These are phyloP conservation scores for Cladosporium sp. DNA, from an alignment of 2,329 filamentous ascomycete genomes.

Conservation along the genomic window DNA sequence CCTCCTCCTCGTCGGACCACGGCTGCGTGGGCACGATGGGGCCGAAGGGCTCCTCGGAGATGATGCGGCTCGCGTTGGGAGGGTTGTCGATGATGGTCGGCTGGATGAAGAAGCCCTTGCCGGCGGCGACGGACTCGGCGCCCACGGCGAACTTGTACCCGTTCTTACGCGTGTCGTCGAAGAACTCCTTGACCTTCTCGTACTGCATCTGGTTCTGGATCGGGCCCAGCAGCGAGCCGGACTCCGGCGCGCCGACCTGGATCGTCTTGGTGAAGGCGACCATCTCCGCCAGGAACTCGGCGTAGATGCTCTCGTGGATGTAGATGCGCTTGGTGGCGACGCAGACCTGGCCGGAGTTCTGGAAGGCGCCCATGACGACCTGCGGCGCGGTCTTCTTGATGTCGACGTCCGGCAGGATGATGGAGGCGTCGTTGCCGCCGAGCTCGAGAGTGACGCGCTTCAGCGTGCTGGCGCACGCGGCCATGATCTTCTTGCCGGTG, in stretches of 20 bases:
- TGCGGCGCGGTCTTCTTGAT: conserved; percentile 44
- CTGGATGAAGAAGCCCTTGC: conserved; percentile 37
- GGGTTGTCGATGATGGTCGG: conserved; percentile 44
- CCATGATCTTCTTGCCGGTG: conserved; percentile 57
- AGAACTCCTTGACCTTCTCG: conserved; percentile 41
- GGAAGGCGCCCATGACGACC: conserved; percentile 48
- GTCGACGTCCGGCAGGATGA: conserved; percentile 54
- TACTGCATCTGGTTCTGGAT: conserved; percentile 54
- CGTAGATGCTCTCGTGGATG: conserved; percentile 50
- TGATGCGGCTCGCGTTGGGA: conserved; percentile 34
- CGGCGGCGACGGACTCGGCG: conserved; percentile 41
- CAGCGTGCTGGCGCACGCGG: conserved; percentile 49
- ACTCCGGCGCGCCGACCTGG: conserved; percentile 37
- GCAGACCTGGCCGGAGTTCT: conserved; percentile 54
- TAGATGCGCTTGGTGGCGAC: conserved; percentile 51
- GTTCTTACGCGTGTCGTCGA: conserved; percentile 33
- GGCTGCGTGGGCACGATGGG: conserved; percentile 44
- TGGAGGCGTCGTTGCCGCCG: conserved; percentile 57
- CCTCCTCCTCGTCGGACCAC: conserved; percentile 43
- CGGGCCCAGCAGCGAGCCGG: conserved; percentile 49
- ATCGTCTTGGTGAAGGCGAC: conserved; percentile 40
- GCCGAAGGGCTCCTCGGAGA: conserved; percentile 46
- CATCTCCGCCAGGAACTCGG: conserved; percentile 42
- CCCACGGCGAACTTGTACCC: conserved; percentile 49
- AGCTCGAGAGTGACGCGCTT: conserved; percentile 58